A percentile compares a stretch with the other conserved stretches of the same genome.
Evolutionary conservation across 208 protist species (phyloP).

Genomic region (Hexamita inflata): DNA sequence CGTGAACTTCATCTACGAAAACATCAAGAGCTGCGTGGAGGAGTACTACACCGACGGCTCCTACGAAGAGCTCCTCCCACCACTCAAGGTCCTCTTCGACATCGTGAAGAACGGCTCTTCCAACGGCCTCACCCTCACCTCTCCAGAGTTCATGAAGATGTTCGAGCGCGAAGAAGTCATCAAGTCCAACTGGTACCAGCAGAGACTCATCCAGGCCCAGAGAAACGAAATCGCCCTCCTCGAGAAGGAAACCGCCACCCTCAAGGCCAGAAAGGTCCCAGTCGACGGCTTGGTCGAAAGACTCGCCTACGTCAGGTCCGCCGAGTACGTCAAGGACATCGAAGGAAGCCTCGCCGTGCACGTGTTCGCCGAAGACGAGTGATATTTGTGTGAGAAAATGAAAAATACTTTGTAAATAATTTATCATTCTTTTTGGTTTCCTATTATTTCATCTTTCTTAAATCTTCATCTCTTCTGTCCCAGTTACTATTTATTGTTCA

Average conservation of each 20-base stretch:
- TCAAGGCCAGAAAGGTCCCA: too few relatives aligned
- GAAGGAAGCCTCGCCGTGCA: too few relatives aligned
- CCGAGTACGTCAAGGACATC: too few relatives aligned
- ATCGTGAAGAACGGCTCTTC: slow-evolving; percentile 44
- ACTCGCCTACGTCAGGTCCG: too few relatives aligned
- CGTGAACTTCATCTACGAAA: slow-evolving; percentile 37
- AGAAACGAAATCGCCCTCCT: background rate
- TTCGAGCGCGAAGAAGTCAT: slow-evolving; percentile 37
- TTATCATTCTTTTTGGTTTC: too few relatives aligned
- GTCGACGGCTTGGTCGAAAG: too few relatives aligned
- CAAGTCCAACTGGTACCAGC: slow-evolving; percentile 36
- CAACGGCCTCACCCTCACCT: slow-evolving; percentile 30
- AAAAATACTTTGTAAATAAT: too few relatives aligned
- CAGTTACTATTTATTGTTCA: too few relatives aligned
- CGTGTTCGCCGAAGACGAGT: too few relatives aligned
- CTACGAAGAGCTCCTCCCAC: slow-evolving; percentile 36
- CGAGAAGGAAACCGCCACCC: background rate
- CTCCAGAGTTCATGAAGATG: slow-evolving; percentile 37
- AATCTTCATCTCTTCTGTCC: too few relatives aligned
- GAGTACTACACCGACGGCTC: slow-evolving; percentile 43
- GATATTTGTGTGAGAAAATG: too few relatives aligned
- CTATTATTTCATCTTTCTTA: too few relatives aligned
- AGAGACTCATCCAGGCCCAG: slow-evolving; percentile 1
- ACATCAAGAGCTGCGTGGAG: slow-evolving; percentile 7
- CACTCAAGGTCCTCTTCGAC: slow-evolving; percentile 42